Conservation (phyloP, 1,139 yeast species). For the Debaryomycetaceae sp. region DNA sequence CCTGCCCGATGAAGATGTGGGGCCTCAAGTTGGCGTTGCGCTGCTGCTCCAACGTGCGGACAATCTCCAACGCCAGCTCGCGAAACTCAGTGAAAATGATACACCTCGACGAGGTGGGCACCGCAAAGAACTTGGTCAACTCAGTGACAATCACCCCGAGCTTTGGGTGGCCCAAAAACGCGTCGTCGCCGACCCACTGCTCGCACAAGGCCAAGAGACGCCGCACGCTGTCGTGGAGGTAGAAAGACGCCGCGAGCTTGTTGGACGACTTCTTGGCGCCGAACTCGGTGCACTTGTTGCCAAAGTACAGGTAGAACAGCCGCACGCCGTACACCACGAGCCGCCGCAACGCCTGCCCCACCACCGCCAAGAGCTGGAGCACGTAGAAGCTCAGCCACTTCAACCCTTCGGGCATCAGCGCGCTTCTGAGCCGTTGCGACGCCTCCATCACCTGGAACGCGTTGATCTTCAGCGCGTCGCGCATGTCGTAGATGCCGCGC, state of each 20-base stretch:
- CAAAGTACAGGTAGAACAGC: slow-evolving; percentile 67
- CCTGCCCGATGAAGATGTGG: slow-evolving; percentile 89
- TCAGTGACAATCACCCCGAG: slow-evolving; percentile 57
- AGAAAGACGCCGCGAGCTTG: slow-evolving; percentile 58
- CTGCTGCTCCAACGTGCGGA: slow-evolving; percentile 51
- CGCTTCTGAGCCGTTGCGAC: slow-evolving; percentile 53
- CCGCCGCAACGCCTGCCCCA: slow-evolving; percentile 70
- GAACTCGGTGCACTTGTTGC: slow-evolving; percentile 55
- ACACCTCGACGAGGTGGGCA: slow-evolving; percentile 55
- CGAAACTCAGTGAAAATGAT: slow-evolving; percentile 86
- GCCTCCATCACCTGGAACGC: slow-evolving; percentile 72
- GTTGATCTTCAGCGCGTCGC: slow-evolving; percentile 65
- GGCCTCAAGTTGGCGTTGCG: slow-evolving; percentile 46
- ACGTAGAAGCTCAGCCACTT: slow-evolving; percentile 68
- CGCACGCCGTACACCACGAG: slow-evolving; percentile 78
- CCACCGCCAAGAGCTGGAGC: slow-evolving; percentile 59
- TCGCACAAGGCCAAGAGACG: slow-evolving; percentile 44
- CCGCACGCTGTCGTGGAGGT: slow-evolving; percentile 45
- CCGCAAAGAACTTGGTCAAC: slow-evolving; percentile 49
- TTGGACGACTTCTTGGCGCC: slow-evolving; percentile 48
- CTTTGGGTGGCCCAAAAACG: slow-evolving; percentile 71
- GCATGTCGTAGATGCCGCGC: slow-evolving; percentile 55
- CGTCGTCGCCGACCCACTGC: slow-evolving; percentile 32
- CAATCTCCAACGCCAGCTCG: slow-evolving; percentile 86
- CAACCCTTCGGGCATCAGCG: slow-evolving; percentile 55